Percentiles rank a stretch among this genome's conserved stretches.
phyloP scores from a whole-genome alignment of 139 green algal genomes.

The Micractinium conductrix region DNA sequence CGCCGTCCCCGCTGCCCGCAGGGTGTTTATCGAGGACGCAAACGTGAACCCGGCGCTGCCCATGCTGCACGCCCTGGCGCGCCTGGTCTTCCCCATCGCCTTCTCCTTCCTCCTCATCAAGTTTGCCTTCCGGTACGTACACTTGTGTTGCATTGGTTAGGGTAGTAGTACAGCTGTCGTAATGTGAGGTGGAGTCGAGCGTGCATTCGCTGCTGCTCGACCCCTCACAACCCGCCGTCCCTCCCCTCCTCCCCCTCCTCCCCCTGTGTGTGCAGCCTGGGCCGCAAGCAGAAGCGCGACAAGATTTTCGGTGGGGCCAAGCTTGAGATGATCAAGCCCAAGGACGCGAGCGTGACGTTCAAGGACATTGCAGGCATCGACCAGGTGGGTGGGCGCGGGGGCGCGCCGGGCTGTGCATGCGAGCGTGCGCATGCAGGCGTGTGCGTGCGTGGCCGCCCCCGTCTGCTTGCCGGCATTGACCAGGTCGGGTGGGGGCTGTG shows the following conservation, averaged over 20 bases:
- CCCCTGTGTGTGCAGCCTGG: constrained; percentile 32
- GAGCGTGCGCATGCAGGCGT: too few relatives aligned
- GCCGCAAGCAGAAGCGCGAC: constrained; percentile 53
- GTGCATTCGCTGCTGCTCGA: too few relatives aligned
- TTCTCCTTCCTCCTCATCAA: constrained; percentile 61
- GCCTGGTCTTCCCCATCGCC: constrained; percentile 55
- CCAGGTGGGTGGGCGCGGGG: constrained; percentile 16
- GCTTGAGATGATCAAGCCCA: constrained; percentile 62
- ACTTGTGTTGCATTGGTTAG: too few relatives aligned
- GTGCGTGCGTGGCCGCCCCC: too few relatives aligned
- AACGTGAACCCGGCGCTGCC: constrained; percentile 23
- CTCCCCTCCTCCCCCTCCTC: background rate
- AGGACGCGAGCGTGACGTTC: constrained; percentile 58
- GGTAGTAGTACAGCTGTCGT: background rate
- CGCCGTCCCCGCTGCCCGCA: background rate
- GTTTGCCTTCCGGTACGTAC: constrained; percentile 54
- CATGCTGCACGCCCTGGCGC: constrained; percentile 41
- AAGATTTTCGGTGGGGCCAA: constrained; percentile 70
- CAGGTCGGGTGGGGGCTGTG: too few relatives aligned
- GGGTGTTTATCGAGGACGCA: constrained; percentile 47
- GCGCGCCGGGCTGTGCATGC: too few relatives aligned
- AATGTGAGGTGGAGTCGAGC: background rate
- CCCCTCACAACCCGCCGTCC: too few relatives aligned
- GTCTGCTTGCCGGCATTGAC: too few relatives aligned
- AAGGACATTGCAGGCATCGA: constrained; percentile 80